Conservation (phyloP, 176 grass and related monocot genomes). For the Cenchrus americanus region DNA sequence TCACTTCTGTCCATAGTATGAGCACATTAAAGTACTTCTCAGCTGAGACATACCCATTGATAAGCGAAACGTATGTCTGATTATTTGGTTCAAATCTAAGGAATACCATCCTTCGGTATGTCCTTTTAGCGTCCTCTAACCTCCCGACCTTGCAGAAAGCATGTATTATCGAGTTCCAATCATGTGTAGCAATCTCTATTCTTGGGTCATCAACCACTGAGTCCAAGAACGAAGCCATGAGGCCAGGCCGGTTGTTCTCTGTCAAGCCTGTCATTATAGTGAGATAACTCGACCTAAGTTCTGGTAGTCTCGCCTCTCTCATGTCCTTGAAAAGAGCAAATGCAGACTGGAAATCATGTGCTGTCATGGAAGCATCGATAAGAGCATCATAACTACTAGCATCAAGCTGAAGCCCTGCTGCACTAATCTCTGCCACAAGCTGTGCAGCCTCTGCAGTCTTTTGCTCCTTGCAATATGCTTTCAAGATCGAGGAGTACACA, state of each 20-base stretch:
- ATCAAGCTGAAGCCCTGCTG: conserved; percentile 74
- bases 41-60: conserved; percentile 79
- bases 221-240: conserved; percentile 97
- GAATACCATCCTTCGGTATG: conserved; percentile 89
- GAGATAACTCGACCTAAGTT: conserved; percentile 89
- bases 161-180: conserved; percentile 98
- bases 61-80: conserved; percentile 94
- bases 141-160: conserved; percentile 90
- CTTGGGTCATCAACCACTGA: conserved; percentile 78
- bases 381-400: conserved; percentile 78
- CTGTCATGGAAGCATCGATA: conserved; percentile 93
- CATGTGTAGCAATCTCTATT: conserved; percentile 84
- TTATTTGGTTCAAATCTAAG: conserved; percentile 89
- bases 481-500: conserved; percentile 86
- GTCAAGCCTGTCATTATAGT: conserved; percentile 98
- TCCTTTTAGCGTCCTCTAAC: conserved; percentile 88
- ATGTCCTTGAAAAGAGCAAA: conserved; percentile 97
- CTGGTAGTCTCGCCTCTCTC: conserved; percentile 80
- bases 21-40: conserved; percentile 94
- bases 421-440: conserved; percentile 81
- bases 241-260: conserved; percentile 85
- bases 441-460: conserved; percentile 90
- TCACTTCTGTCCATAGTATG: conserved; percentile 94
- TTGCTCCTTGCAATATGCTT: conserved; percentile 92
- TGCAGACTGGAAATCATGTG: conserved; percentile 90